These are phyloP conservation scores for Sporisorium iseilematis-ciliati DNA, from an alignment of 1,284 basidiomycete genomes.

Conservation along the genomic window DNA sequence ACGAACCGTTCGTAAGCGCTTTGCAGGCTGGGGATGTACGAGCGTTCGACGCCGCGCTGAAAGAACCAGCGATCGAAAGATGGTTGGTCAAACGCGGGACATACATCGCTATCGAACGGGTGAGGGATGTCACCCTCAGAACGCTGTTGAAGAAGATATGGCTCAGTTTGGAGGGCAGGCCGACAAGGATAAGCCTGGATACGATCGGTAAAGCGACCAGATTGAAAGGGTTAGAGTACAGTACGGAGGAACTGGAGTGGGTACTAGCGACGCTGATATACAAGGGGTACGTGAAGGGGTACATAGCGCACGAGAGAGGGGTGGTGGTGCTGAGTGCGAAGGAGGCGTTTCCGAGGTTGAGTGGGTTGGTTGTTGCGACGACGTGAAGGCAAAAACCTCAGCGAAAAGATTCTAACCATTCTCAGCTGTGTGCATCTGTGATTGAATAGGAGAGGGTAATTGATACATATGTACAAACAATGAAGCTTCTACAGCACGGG, in stretches of 20 bases:
- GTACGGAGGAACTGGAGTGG: slow-evolving; percentile 88
- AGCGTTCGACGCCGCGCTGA: slow-evolving; percentile 80
- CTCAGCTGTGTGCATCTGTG: neutral
- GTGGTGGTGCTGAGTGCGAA: slow-evolving; percentile 87
- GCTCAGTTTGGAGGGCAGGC: neutral
- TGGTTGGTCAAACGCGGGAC: slow-evolving; percentile 84
- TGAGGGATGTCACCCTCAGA: slow-evolving; percentile 85
- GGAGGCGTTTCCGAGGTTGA: slow-evolving; percentile 80
- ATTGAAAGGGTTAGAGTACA: slow-evolving; percentile 63
- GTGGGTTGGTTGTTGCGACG: slow-evolving; percentile 14
- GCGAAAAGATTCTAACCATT: no score
- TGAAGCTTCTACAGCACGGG: slow-evolving; percentile 19
- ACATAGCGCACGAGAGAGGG: slow-evolving; percentile 94
- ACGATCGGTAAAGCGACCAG: slow-evolving; percentile 45
- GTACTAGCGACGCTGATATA: slow-evolving; percentile 89
- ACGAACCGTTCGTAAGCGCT: slow-evolving; percentile 72
- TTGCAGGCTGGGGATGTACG: slow-evolving; percentile 82
- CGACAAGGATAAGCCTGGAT: slow-evolving; percentile 47
- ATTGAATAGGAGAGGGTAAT: no score
- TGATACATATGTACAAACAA: no score
- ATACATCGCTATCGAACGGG: slow-evolving; percentile 87
- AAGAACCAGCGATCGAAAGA: slow-evolving; percentile 73
- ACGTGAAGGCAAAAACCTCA: slow-evolving; percentile 2
- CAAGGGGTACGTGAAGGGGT: slow-evolving; percentile 90
- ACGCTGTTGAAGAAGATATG: slow-evolving; percentile 78